phyloP scores from a whole-genome alignment of 108 stramenopile species.

The Mediolabrus comicus region DNA sequence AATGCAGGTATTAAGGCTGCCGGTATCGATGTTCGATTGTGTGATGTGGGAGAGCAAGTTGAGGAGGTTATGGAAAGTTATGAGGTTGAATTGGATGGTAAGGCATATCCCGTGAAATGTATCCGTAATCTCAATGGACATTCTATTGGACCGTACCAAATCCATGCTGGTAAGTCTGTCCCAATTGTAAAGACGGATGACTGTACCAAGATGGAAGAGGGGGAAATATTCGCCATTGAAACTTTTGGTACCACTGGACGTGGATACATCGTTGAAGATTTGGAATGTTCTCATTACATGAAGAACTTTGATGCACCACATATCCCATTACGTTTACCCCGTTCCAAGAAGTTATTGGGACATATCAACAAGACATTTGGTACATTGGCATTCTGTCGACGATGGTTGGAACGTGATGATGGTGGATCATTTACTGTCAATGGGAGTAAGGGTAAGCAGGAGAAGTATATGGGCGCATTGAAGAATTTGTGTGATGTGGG shows the following conservation, averaged over 20 bases:
- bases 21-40: constrained; percentile 95
- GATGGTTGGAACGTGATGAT: constrained; percentile 98
- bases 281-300: constrained; percentile 99
- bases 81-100: constrained; percentile 95
- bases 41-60: constrained; percentile 95
- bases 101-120: constrained; percentile 85
- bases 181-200: constrained; percentile 97
- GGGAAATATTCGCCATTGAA: constrained; percentile 98
- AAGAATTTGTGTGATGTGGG: constrained; percentile 98
- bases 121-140: constrained; percentile 98
- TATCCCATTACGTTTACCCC: constrained; percentile 91
- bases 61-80: constrained; percentile 99
- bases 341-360: constrained; percentile 86
- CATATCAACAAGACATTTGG: constrained; percentile 99
- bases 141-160: constrained; percentile 96
- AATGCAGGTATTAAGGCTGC: constrained; percentile 90
- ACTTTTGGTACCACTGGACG: constrained; percentile 97
- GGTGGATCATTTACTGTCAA: constrained; percentile 90
- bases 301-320: constrained; percentile 95
- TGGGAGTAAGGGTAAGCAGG: constrained; percentile 88
- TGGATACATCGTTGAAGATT: constrained; percentile 95
- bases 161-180: constrained; percentile 96
- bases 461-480: constrained; percentile 96
- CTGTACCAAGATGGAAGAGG: constrained; percentile 97
- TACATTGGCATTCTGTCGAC: constrained; percentile 97